Evolutionary conservation across 805 yeast genomes (phyloP), one percentile per base, ranked within the genome.

Genomic region (Ogataea pini): DNA sequence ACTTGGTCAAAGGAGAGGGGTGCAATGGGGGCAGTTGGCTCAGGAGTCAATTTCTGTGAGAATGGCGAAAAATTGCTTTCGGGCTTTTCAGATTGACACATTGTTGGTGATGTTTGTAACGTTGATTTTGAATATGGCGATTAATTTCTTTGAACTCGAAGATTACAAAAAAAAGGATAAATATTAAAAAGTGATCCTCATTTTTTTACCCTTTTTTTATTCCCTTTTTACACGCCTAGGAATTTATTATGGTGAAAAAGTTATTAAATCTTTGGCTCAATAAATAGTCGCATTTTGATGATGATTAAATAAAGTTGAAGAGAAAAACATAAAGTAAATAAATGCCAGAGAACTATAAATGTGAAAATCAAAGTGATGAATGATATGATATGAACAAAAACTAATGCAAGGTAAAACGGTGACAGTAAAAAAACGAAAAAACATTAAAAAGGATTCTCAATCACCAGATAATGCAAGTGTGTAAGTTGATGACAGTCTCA

Each of bases 401-500:
- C 12, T 37, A 28, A 39, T 39, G 42, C 42, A 39, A 39, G 17
- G 33, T 29, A n/a, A 7, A 39, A 17, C 3, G 32, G 24, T 27
- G 42, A 27, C 14, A 22, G 8, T 22, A 22, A 28, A 17, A 17
- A 18, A 25, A 18, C 18, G 12, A 10, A 39, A 39, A 12, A 39
- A 17, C 4, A 18, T 9, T 16, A 25, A 14, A 24, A 24, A 24
- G 25, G 25, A 6, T 22, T 36, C 40, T 20, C 40, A 7, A 14
- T 36, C 42, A 39, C 5, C 25, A 27, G 10, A 27, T 27, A 27
- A 39, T 27, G 42, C 42, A 27, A 39, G 19, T 25, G 31, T 39
- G 42, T 24, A 17, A n/a, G 25, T 22, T 22, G 25, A 22, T n/a
- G n/a, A n/a, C n/a, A 8, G 25, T 22, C 25, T 22, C 25, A 22